Evolutionary conservation across 495 filamentous ascomycete genomes (phyloP).

Genomic region (Niebla homalea): DNA sequence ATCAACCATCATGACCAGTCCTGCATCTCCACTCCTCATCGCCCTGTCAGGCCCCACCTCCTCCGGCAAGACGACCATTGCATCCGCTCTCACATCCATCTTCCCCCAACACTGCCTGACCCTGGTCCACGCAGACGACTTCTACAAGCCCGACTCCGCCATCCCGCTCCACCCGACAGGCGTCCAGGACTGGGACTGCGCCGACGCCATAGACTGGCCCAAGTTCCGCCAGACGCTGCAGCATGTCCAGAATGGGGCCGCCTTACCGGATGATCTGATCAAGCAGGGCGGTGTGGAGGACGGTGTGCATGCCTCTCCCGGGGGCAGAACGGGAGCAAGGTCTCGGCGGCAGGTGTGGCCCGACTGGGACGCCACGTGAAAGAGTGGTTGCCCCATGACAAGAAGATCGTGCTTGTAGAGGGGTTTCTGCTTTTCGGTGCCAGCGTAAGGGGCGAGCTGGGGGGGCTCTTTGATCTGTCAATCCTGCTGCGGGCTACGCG

Average conservation of each 20-base stretch:
- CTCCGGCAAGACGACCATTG: slow-evolving; percentile 69
- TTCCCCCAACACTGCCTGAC: slow-evolving; percentile 34
- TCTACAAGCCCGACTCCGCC: slow-evolving; percentile 67
- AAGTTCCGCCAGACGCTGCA: slow-evolving; percentile 46
- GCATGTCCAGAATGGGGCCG: slow-evolving; percentile 53
- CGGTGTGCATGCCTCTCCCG: slow-evolving; percentile 2
- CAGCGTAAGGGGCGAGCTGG: slow-evolving; percentile 6
- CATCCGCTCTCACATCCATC: slow-evolving; percentile 57
- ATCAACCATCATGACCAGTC: neutral
- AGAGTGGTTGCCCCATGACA: neutral
- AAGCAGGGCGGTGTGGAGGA: slow-evolving; percentile 36
- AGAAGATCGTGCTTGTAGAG: slow-evolving; percentile 47
- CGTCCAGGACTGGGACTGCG: slow-evolving; percentile 79
- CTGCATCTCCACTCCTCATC: slow-evolving; percentile 39
- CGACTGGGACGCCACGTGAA: neutral
- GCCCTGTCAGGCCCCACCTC: slow-evolving; percentile 65
- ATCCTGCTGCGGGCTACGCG: slow-evolving; percentile 59
- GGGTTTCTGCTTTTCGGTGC: slow-evolving; percentile 68
- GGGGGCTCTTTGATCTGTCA: slow-evolving; percentile 50
- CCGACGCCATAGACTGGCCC: slow-evolving; percentile 53
- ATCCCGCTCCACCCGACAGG: slow-evolving; percentile 43
- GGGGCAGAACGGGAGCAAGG: neutral
- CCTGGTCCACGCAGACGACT: slow-evolving; percentile 87
- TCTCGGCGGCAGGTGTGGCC: slow-evolving; percentile 16
- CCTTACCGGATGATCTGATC: slow-evolving; percentile 62